Evolutionary conservation across 2,329 filamentous ascomycete species (phyloP), one percentile per base, ranked within the genome.

Genomic region (Clonostachys rosea): DNA sequence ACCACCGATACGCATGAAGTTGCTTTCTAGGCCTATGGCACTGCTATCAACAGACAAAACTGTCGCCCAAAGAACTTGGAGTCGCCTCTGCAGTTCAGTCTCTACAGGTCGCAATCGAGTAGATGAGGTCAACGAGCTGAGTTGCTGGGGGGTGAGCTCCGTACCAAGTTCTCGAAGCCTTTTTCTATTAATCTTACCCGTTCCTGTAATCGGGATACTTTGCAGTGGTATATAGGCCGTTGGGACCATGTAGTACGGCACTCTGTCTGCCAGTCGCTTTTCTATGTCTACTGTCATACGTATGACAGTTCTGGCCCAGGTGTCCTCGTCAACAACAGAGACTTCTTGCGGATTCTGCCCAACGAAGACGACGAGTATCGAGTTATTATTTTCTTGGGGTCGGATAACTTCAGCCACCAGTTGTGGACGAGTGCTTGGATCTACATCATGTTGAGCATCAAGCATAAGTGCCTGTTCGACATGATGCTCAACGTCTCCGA

Each of bases 1-100:
- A 20, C 73, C 73, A 11, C 73, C 73, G 0, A 74, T 58, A 2
- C 61, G 62, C 59, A 76, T 72, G 55, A 76, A 76, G 53, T 68
- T 72, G 49, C 73, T 65, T 11, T 70, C 43, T n/a, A 42, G 16
- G 17, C 47, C 46, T 14, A 53, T 48, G 2, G 10, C 59, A 6
- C 69, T 64, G 37, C 68, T 58, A 2, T 47, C 40, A 11, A 53
- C 10, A 7, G 45, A 40, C 5, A 58, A 50, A 2, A 56, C 17
- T 11, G 17, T 14, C 16, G n/a, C 10, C 41, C 46, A 50, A 43
- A 51, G 9, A 40, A 8, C 6, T 11, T 24, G 13, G n/a, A 48
- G 16, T 47, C 24, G 8, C 24, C 24, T 30, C 24, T 30, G 24
- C 8, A 30, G 4, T 10, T 30, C 24, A 30, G 24, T 30, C 24